Evolutionary conservation across 202 grass and related monocot species (phyloP).

Genomic region (Setaria italica): DNA sequence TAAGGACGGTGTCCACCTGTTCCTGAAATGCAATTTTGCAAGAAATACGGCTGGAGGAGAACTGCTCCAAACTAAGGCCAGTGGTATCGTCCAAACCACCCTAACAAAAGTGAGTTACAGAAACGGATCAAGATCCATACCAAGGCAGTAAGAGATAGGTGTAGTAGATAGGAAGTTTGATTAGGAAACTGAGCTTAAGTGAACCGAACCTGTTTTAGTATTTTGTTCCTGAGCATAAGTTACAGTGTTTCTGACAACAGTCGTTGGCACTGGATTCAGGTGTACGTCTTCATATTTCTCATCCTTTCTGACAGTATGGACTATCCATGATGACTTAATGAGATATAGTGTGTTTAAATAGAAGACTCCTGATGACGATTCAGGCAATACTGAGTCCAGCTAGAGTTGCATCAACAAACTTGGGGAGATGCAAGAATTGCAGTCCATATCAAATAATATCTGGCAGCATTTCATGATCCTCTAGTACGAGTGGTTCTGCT

Average conservation of each 20-base stretch:
- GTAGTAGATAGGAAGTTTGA: not conserved
- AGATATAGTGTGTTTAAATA: not conserved
- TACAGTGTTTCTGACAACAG: not conserved
- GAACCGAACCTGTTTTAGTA: not conserved
- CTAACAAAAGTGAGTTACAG: not conserved
- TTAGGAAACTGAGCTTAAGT: not conserved
- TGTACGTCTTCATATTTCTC: not conserved
- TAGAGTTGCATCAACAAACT: not conserved
- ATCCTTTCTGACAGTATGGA: not conserved
- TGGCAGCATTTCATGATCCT: constrained; percentile 16
- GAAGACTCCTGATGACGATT: not conserved
- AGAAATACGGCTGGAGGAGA: not conserved
- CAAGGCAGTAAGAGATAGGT: not conserved
- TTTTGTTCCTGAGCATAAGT: not conserved
- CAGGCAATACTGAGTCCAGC: not conserved
- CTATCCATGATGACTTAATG: not conserved
- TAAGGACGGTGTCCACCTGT: not conserved
- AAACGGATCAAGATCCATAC: not conserved
- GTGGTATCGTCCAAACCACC: not conserved
- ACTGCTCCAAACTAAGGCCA: not conserved
- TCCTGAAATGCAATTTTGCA: not conserved
- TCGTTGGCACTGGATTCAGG: not conserved
- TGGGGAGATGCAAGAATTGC: constrained; percentile 14
- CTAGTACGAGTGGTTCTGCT: constrained; percentile 3
- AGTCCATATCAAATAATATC: constrained; percentile 20